Evolutionary conservation across 257 asterid species (phyloP), one percentile per base, ranked within the genome.

Genomic region (Asclepias syriaca): DNA sequence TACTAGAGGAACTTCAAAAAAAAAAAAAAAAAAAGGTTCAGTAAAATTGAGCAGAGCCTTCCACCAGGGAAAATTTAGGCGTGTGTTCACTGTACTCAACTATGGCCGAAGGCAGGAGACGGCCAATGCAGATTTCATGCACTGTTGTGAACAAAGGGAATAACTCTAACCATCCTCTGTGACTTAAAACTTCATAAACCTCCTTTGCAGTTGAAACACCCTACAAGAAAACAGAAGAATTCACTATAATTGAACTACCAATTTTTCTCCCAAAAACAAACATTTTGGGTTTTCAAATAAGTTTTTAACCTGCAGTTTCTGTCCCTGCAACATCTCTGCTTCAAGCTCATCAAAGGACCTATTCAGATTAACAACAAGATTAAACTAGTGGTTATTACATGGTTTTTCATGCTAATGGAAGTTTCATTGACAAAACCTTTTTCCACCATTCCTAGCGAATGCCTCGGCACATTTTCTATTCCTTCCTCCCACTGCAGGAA

Each of bases 381-480:
- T 27, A 1, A 73, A 69, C 34, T 71, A 68, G 49, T 59, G 24
- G n/a, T 70, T 55, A 34, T 32, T 49, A 55, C 56, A 48, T 19
- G 48, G 68, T 27, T 34, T 29, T 1, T 46, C 61, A 48, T 45
- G 21, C 53, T 50, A 60, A 51, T 46, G 55, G 34, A 48, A 61
- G 32, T 13, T 65, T 21, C 64, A 54, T 24, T 10, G 46, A 15
- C 24, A 34, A 5, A 51, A 85, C 87, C 95, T 90, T 80, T 88
- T 90, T 49, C 98, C 98, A 11, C 90, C 93, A 48, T 84, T 83
- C 81, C 87, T 88, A 56, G 97, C 97, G 74, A 92, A 92, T 40
- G 98, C 98, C 75, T 90, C 95, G 0, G 98, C 97, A 66, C 98
- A 92, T 84, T 83, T 90, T 90, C 97, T 81, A 77, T 92, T 92